These are phyloP conservation scores for Exophiala lecanii-corni DNA, from an alignment of 2,329 filamentous ascomycete genomes.

Conservation along the genomic window DNA sequence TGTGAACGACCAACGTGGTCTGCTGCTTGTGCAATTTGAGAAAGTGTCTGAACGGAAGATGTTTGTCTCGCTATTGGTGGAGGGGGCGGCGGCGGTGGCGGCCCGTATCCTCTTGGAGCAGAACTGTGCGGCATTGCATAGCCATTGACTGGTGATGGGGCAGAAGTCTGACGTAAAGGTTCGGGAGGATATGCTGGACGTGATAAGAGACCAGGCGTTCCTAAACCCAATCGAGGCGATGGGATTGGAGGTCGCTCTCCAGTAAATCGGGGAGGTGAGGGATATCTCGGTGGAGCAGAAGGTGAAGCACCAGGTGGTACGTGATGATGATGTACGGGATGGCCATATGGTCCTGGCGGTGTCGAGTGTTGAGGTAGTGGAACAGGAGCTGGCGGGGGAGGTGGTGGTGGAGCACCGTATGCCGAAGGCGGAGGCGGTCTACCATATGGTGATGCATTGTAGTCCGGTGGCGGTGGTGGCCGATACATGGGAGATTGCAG, in stretches of 20 bases:
- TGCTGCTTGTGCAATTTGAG: constrained; percentile 20
- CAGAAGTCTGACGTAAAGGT: constrained; percentile 9
- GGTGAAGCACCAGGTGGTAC: constrained; percentile 6
- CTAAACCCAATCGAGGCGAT: constrained; percentile 15
- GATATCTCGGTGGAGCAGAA: constrained; percentile 6
- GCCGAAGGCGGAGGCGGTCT: constrained; percentile 13
- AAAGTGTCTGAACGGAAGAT: constrained; percentile 17
- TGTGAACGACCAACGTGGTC: constrained; percentile 15
- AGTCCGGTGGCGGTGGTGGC: constrained; percentile 11
- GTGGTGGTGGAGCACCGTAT: constrained; percentile 6
- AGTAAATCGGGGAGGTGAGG: constrained; percentile 17
- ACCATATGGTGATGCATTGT: constrained; percentile 14
- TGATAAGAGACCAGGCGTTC: constrained; percentile 14
- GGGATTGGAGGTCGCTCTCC: constrained; percentile 13
- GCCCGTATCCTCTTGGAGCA: constrained; percentile 9
- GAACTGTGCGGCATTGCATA: constrained; percentile 14
- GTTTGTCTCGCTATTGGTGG: constrained; percentile 12
- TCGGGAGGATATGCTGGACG: constrained; percentile 16
- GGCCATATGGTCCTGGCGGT: constrained; percentile 17
- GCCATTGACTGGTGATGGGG: constrained; percentile 20
- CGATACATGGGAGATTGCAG: constrained; percentile 24
- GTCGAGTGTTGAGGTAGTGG: constrained; percentile 18
- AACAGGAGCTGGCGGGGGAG: constrained; percentile 17
- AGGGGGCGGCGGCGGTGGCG: constrained; percentile 10
- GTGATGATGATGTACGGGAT: constrained; percentile 11